Conservation (phyloP, 1,284 basidiomycete genomes). For the Meira miltonrushii region DNA sequence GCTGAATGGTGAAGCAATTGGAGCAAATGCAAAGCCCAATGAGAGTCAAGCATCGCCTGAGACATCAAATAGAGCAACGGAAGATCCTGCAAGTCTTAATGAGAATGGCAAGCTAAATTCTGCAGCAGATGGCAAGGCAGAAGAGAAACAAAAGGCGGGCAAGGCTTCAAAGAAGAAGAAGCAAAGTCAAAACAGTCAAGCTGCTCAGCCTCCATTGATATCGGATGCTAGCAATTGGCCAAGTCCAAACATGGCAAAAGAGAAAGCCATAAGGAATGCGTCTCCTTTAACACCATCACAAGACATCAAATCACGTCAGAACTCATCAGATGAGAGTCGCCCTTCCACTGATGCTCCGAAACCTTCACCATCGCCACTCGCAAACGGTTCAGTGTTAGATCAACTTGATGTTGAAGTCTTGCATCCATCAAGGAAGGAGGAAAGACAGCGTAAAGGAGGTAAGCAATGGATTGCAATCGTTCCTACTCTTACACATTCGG, state of each 20-base stretch:
- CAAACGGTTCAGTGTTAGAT: conserved; percentile 20
- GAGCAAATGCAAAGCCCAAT: conserved; percentile 16
- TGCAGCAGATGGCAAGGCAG: conserved; percentile 10
- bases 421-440: conserved; percentile 10
- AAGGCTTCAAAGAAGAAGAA: conserved; percentile 14
- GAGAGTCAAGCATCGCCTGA: neutral
- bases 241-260: neutral
- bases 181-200: neutral
- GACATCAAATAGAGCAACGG: neutral
- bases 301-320: no score
- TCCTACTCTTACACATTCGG: conserved; percentile 27
- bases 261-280: no score
- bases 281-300: no score
- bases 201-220: neutral
- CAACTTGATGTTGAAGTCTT: conserved; percentile 21
- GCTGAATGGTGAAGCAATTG: conserved; percentile 6
- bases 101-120: no score
- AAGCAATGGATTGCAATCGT: conserved; percentile 40
- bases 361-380: no score
- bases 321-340: no score
- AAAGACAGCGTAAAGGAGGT: conserved; percentile 19
- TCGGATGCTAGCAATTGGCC: neutral
- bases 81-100: neutral
- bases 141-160: conserved; percentile 21
- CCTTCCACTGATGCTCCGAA: no score